These are phyloP conservation scores for Stagonosporopsis rhizophila DNA, from an alignment of 2,329 filamentous ascomycete species.

Conservation along the genomic window DNA sequence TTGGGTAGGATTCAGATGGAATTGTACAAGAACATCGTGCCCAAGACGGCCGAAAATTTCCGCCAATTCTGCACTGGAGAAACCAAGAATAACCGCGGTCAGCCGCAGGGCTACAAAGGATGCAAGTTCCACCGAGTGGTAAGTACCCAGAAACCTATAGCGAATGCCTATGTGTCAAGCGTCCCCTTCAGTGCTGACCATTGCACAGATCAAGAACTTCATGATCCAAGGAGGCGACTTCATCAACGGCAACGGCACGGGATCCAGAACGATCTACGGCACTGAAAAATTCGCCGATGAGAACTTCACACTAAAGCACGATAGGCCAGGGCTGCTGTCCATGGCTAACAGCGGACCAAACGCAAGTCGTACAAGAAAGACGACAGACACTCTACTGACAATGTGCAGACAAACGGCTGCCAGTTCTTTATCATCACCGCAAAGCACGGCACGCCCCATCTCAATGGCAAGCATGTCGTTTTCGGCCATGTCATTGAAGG, in stretches of 20 bases:
- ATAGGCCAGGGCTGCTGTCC: slow-evolving; percentile 78
- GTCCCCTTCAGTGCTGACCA: slow-evolving; percentile 14
- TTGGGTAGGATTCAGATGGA: slow-evolving; percentile 56
- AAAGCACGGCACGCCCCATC: slow-evolving; percentile 72
- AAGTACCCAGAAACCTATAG: slow-evolving; percentile 46
- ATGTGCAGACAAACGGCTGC: slow-evolving; percentile 72
- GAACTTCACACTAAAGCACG: slow-evolving; percentile 83
- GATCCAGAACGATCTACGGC: slow-evolving; percentile 87
- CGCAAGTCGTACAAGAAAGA: slow-evolving; percentile 55
- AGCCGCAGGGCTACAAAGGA: slow-evolving; percentile 91
- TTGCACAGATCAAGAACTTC: slow-evolving; percentile 82
- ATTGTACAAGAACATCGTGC: slow-evolving; percentile 83
- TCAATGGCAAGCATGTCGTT: slow-evolving; percentile 93
- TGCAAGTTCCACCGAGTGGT: slow-evolving; percentile 94
- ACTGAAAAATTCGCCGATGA: slow-evolving; percentile 86
- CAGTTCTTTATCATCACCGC: slow-evolving; percentile 98
- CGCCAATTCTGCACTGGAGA: slow-evolving; percentile 97
- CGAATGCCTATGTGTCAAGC: neutral
- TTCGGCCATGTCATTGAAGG: slow-evolving; percentile 91
- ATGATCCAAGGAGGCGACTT: slow-evolving; percentile 99
- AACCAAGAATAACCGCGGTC: slow-evolving; percentile 76
- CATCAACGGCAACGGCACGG: slow-evolving; percentile 89
- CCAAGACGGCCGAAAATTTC: slow-evolving; percentile 94
- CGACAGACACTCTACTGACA: slow-evolving; percentile 3
- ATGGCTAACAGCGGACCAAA: slow-evolving; percentile 72